Evolutionary conservation across 2,329 filamentous ascomycete species (phyloP), one percentile per base, ranked within the genome.

Genomic region (Colletotrichum sp.): DNA sequence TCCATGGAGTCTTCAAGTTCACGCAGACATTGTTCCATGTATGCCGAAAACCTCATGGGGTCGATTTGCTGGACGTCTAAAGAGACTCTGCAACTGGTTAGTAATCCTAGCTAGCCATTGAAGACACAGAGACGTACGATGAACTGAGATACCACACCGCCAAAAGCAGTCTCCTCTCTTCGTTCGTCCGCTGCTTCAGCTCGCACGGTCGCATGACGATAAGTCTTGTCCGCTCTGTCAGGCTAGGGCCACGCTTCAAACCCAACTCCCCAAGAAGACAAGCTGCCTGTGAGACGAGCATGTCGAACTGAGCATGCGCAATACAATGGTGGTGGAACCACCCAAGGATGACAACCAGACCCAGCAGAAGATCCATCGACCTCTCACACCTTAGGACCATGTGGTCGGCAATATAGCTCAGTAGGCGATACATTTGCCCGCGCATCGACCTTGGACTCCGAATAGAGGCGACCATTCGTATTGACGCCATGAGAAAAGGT

Each of bases 311-410:
- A 1, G 86, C 84, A 67, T 91, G 89, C 80, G 88, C 84, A 76
- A 90, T 85, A 77, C 89, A 90, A 78, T 91, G 89, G 67, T 90
- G 88, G 63, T 91, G 89, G 71, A 90, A 90, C 84, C 86, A 91
- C 0, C 86, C 86, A 4, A 89, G 77, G 30, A 90, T 85, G 1
- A 90, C 84, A 4, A 91, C 79, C 5, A 91, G 85, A 0, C 88
- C 87, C 71, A 88, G 83, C 0, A 91, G 80, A 4, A 90, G 79
- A 72, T 91, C 89, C 13, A 91, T 77, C 0, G 89, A 90, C 18
- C 88, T 82, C 69, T 89, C 87, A 0, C 87, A 88, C 3, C 87
- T 83, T 58, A 90, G 84, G 15, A 91, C 80, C 83, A 90, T 86
- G 72, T 86, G 83, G 34, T 90, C 88, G 4, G 87, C 83, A 15